Percentiles rank a stretch among this genome's conserved stretches.
Conservation (phyloP, 257 asterid species). For the Craterostigma plantagineum region DNA sequence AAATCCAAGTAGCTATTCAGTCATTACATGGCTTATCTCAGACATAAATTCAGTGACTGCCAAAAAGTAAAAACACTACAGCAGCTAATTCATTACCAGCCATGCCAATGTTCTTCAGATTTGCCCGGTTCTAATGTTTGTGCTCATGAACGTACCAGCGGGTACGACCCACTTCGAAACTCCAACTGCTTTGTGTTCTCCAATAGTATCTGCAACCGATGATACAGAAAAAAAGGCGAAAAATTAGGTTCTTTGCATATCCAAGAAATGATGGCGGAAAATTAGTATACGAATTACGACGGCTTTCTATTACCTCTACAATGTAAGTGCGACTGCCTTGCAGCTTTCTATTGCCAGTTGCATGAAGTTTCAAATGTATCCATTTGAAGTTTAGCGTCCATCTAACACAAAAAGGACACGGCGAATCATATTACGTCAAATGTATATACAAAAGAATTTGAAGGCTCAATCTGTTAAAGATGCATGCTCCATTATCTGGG, state of each 20-base stretch:
- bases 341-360: constrained; percentile 87
- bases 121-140: too few relatives aligned
- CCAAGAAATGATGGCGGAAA: too few relatives aligned
- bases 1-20: too few relatives aligned
- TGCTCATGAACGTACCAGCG: too few relatives aligned
- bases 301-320: constrained; percentile 41
- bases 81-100: too few relatives aligned
- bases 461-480: constrained; percentile 70
- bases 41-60: too few relatives aligned
- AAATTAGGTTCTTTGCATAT: neutral
- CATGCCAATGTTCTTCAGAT: too few relatives aligned
- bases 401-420: constrained; percentile 19
- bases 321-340: constrained; percentile 75
- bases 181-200: constrained; percentile 68
- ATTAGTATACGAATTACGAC: neutral
- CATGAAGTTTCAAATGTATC: constrained; percentile 81
- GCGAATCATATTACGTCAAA: constrained; percentile 1
- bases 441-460: constrained; percentile 32
- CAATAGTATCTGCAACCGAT: constrained; percentile 32
- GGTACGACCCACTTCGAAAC: constrained; percentile 40
- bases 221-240: constrained; percentile 3
- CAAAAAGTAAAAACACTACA: too few relatives aligned
- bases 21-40: too few relatives aligned
- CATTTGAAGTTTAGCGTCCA: constrained; percentile 81
- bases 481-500: constrained; percentile 97